Evolutionary conservation across 805 yeast genomes (phyloP).

Genomic region (Hanseniaspora occidentalis): DNA sequence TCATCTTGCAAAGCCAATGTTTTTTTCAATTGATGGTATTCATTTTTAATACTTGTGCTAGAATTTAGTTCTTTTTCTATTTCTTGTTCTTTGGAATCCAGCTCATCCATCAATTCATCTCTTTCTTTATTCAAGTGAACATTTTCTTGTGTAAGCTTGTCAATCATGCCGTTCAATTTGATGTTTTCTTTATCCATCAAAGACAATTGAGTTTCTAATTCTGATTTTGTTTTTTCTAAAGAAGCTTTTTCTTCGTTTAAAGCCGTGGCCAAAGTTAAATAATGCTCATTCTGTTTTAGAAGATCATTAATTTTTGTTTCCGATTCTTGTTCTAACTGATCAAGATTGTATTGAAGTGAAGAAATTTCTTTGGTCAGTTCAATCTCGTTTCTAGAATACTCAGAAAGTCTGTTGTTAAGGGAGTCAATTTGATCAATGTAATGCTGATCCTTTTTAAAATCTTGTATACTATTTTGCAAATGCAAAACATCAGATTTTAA

Average conservation of each 20-base stretch:
- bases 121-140: slow-evolving; percentile 24
- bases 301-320: slow-evolving; percentile 27
- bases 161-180: slow-evolving; percentile 35
- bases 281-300: slow-evolving; percentile 30
- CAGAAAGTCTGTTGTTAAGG: slow-evolving; percentile 39
- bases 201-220: slow-evolving; percentile 45
- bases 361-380: slow-evolving; percentile 53
- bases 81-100: slow-evolving; percentile 9
- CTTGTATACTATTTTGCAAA: slow-evolving; percentile 33
- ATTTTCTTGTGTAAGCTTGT: slow-evolving; percentile 34
- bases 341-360: slow-evolving; percentile 46
- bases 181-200: slow-evolving; percentile 48
- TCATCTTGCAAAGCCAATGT: slow-evolving; percentile 20
- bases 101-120: slow-evolving; percentile 11
- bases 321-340: slow-evolving; percentile 33
- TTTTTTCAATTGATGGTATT: slow-evolving; percentile 14
- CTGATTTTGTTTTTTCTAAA: slow-evolving; percentile 38
- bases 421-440: slow-evolving; percentile 39
- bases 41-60: slow-evolving; percentile 1
- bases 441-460: slow-evolving; percentile 30
- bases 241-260: slow-evolving; percentile 33
- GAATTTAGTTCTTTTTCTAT: slow-evolving; percentile 9
- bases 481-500: slow-evolving; percentile 46
- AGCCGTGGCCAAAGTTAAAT: slow-evolving; percentile 29
- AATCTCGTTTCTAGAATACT: slow-evolving; percentile 51